Conservation (phyloP, 2,329 filamentous ascomycete genomes). For the Magnaporthiopsis incrustans region DNA sequence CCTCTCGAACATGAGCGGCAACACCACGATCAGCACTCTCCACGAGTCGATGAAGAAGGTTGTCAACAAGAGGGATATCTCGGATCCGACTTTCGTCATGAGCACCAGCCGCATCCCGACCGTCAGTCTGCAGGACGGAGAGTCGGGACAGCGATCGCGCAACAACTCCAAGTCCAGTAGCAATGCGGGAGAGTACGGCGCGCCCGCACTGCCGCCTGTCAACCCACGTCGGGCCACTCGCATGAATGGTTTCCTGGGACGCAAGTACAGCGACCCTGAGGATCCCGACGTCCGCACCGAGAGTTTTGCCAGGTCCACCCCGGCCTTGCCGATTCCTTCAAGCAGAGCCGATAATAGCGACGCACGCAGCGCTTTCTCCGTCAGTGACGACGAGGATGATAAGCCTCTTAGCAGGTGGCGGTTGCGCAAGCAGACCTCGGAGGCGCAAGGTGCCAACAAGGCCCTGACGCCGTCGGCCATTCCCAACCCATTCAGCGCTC, state of each 20-base stretch:
- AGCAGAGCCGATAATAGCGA: conserved; percentile 15
- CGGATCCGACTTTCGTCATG: conserved; percentile 40
- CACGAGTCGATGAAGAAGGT: conserved; percentile 32
- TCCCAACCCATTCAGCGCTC: conserved; percentile 8
- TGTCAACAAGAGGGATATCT: conserved; percentile 40
- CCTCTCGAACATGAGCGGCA: background rate
- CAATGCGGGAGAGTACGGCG: conserved; percentile 24
- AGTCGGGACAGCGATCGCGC: conserved; percentile 24
- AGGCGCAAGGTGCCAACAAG: conserved; percentile 22
- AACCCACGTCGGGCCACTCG: conserved; percentile 45
- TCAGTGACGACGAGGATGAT: conserved; percentile 32
- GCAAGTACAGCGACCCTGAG: conserved; percentile 25
- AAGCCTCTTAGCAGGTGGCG: conserved; percentile 29
- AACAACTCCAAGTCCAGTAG: conserved; percentile 21
- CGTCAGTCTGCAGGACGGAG: conserved; percentile 29
- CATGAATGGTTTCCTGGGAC: conserved; percentile 27
- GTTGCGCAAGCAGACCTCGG: conserved; percentile 35
- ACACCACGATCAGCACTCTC: conserved; percentile 20
- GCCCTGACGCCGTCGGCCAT: conserved; percentile 7
- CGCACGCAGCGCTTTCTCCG: conserved; percentile 18
- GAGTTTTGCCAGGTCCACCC: conserved; percentile 19
- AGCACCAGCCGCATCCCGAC: conserved; percentile 37
- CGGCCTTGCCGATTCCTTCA: conserved; percentile 21
- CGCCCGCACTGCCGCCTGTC: conserved; percentile 49
- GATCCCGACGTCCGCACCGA: conserved; percentile 10